Percentiles rank a stretch among this genome's conserved stretches.
Evolutionary conservation across 176 grass and related monocot genomes (phyloP).

Genomic region (Carex scoparia): DNA sequence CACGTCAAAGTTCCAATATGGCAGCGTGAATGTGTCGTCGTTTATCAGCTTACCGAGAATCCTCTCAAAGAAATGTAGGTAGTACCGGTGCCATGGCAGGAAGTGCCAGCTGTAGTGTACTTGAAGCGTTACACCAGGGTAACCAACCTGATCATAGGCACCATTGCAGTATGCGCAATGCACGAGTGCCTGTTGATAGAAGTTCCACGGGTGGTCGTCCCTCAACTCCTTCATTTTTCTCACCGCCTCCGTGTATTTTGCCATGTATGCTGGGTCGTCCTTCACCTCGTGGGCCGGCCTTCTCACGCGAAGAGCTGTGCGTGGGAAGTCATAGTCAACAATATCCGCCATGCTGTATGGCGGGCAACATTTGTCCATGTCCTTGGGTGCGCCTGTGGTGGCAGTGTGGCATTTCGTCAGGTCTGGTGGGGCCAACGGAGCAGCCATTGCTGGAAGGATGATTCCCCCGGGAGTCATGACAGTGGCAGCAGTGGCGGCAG

Average conservation of each 20-base stretch:
- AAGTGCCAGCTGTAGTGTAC: constrained; percentile 62
- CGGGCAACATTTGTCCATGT: constrained; percentile 7
- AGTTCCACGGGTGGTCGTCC: constrained; percentile 33
- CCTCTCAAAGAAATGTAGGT: constrained; percentile 67
- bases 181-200: constrained; percentile 50
- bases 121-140: constrained; percentile 18
- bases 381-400: not conserved
- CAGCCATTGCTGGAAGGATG: constrained; percentile 21
- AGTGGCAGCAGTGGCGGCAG: not conserved
- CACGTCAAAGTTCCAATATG: constrained; percentile 50
- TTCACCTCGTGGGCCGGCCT: constrained; percentile 22
- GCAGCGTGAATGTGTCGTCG: constrained; percentile 39
- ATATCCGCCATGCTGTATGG: not conserved
- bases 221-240: constrained; percentile 44
- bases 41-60: constrained; percentile 47
- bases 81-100: constrained; percentile 53
- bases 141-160: constrained; percentile 33
- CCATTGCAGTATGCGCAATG: constrained; percentile 74
- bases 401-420: constrained; percentile 17
- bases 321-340: constrained; percentile 16
- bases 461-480: not conserved
- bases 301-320: constrained; percentile 27
- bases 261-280: constrained; percentile 37
- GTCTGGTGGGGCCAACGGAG: constrained; percentile 25
- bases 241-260: constrained; percentile 40